A percentile compares a stretch with the other conserved stretches of the same genome.
These are phyloP conservation scores for Arabidopsis hybrid DNA, from an alignment of 441 rosid genomes.

Conservation along the genomic window DNA sequence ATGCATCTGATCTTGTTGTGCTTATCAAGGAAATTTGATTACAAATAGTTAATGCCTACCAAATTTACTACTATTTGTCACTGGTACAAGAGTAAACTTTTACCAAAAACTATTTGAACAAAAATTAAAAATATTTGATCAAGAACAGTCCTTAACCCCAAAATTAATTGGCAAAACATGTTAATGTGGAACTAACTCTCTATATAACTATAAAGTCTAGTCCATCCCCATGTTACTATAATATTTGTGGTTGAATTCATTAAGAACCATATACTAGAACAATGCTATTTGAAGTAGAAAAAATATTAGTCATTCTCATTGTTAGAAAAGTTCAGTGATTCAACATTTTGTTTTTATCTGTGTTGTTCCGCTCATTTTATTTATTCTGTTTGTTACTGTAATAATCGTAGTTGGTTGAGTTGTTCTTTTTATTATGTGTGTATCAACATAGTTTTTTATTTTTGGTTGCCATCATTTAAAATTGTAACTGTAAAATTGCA, in stretches of 20 bases:
- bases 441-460: background rate
- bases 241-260: background rate
- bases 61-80: background rate
- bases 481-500: background rate
- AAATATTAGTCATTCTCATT: background rate
- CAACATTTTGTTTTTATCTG: background rate
- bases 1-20: conserved; percentile 42
- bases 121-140: background rate
- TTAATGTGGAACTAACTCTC: background rate
- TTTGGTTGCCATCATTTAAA: background rate
- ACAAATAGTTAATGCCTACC: conserved; percentile 29
- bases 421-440: background rate
- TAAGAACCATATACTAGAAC: too few relatives aligned
- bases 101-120: background rate
- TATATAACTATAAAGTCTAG: background rate
- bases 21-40: conserved; percentile 38
- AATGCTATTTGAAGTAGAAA: too few relatives aligned
- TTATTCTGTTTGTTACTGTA: background rate
- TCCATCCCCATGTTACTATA: background rate
- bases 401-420: background rate
- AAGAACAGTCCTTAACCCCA: background rate
- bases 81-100: background rate
- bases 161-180: background rate
- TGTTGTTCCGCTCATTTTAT: background rate
- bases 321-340: background rate